Conservation (phyloP, 2,329 filamentous ascomycete species). For the Talaromyces sp. region DNA sequence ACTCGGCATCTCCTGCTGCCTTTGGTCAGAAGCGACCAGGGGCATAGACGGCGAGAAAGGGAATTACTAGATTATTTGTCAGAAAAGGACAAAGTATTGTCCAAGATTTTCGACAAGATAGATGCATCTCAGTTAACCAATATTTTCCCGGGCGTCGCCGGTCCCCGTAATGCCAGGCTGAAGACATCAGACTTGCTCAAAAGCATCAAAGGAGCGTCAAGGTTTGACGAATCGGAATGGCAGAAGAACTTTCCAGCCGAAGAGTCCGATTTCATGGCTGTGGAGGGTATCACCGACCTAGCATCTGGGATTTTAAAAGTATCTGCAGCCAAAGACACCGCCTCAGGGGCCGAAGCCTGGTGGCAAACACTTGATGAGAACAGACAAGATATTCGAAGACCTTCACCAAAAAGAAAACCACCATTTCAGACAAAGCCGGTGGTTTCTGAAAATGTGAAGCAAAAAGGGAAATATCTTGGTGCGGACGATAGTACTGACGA, state of each 20-base stretch:
- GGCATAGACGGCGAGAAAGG: conserved; percentile 43
- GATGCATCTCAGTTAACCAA: conserved; percentile 50
- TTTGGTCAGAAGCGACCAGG: conserved; percentile 45
- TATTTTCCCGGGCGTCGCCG: conserved; percentile 52
- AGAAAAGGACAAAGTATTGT: conserved; percentile 56
- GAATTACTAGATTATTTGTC: conserved; percentile 46
- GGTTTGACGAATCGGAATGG: conserved; percentile 50
- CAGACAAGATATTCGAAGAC: neutral
- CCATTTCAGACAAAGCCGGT: neutral
- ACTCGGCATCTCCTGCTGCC: conserved; percentile 50
- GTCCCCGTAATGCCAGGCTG: conserved; percentile 39
- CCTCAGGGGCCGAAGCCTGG: conserved; percentile 24
- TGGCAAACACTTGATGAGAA: conserved; percentile 24
- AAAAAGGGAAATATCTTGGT: neutral
- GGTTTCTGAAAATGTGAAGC: conserved; percentile 13
- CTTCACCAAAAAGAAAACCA: neutral
- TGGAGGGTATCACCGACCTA: conserved; percentile 14
- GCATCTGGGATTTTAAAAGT: neutral
- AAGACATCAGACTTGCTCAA: conserved; percentile 44
- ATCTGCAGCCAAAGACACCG: conserved; percentile 12
- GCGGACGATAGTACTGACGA: conserved; percentile 21
- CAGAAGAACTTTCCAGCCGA: conserved; percentile 20
- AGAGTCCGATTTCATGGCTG: conserved; percentile 14
- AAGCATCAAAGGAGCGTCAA: conserved; percentile 50
- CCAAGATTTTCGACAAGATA: conserved; percentile 54